Base-by-base conservation (phyloP, 768 basidiomycete genomes). In the Termitomyces sp. region DNA sequence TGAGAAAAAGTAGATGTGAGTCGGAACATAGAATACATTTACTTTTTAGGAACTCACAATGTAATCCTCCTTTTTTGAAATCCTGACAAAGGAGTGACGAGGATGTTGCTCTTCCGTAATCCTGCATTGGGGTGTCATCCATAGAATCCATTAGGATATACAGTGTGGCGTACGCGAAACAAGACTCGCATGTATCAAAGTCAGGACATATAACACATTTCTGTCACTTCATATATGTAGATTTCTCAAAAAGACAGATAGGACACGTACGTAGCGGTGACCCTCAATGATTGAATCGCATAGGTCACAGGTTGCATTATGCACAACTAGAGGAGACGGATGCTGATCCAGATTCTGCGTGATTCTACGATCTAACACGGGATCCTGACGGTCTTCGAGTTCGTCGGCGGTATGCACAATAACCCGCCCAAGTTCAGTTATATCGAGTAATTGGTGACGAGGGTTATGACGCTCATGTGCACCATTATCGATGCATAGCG, bases 151-250 rank as follows among this genome's bases (percentile, higher is more conserved):
- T 28, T 51, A 43, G 7, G 8, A 28, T 20, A 46, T 14, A 13
- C 48, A 35, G 18, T 26, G 7, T 40, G 5, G 63, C 73, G 48
- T 66, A 86, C 82, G 72, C 74, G 71, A 87, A 91, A 71, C 92
- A 94, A 16, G 76, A 70, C 16, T 70, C 66, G 65, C 92, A 94
- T 9, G 85, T 80, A 63, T 94, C 92, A 62, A 85, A 94, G 66
- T 94, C 90, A n/a, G 91, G 90, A 70, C 91, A 94, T 56, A 74
- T 67, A 9, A 85, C 57, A 64, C 90, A 92, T 86, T 92, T 92
- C 88, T 91, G 49, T 3, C 18, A 33, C 35, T 2, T 28, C 13
- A 30, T 26, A 56, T 61, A 16, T 40, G 32, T 5, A 22, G 48
- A 24, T 52, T 28, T 28, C 49, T 11, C 6, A 33, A 53, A 18